Conservation (phyloP, 306 rosid species). For the Fagus sylvatica region DNA sequence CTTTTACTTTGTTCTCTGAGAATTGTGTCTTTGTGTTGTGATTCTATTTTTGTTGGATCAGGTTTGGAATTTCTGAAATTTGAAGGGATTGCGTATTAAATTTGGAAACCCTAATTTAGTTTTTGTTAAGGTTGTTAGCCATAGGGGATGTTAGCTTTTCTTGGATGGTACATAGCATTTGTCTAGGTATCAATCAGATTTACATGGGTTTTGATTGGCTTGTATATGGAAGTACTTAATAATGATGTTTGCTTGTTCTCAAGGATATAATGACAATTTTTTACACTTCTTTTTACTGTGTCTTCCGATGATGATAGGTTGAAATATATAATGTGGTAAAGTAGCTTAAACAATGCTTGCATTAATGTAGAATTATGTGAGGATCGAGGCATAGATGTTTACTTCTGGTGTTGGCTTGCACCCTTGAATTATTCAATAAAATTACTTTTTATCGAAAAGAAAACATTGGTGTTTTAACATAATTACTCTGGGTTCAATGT, state of each 20-base stretch:
- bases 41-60: background rate
- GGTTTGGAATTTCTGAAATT: background rate
- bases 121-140: background rate
- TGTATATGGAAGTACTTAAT: background rate
- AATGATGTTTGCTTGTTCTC: background rate
- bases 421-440: too few species aligned
- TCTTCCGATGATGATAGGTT: too few species aligned
- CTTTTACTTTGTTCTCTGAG: background rate
- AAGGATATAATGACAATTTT: background rate
- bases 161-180: background rate
- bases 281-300: too few species aligned
- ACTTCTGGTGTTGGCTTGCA: too few species aligned
- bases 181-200: background rate
- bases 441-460: too few species aligned
- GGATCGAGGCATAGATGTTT: background rate
- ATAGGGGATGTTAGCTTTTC: background rate
- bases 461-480: background rate
- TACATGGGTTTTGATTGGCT: background rate
- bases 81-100: constrained; percentile 5
- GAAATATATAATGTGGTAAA: too few species aligned
- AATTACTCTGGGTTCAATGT: too few species aligned
- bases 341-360: background rate
- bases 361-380: background rate
- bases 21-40: background rate
- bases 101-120: background rate